These are phyloP conservation scores for Acanthamoeba quina DNA, from an alignment of 208 protist species.

Conservation along the genomic window DNA sequence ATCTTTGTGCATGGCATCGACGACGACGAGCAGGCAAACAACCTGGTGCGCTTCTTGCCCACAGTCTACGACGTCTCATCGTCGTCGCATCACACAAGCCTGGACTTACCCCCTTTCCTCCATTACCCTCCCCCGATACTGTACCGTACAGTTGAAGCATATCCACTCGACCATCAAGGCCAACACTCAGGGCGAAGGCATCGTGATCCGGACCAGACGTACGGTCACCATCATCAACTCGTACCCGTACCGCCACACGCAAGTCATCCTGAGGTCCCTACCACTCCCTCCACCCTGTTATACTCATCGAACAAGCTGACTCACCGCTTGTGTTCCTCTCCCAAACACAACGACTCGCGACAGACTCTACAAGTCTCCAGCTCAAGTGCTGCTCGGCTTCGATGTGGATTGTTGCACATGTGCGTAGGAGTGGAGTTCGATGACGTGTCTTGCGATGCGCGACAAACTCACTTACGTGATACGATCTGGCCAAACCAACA, in stretches of 20 bases:
- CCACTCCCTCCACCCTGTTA: neutral
- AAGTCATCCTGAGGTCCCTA: slow-evolving; percentile 81
- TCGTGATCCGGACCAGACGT: slow-evolving; percentile 63
- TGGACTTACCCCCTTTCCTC: too few species aligned
- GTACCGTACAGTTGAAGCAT: slow-evolving; percentile 67
- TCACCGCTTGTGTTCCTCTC: neutral
- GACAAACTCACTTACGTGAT: too few species aligned
- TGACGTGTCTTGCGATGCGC: too few species aligned
- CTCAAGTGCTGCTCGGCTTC: slow-evolving; percentile 85
- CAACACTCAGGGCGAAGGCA: slow-evolving; percentile 61
- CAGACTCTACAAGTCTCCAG: slow-evolving; percentile 84
- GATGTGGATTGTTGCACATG: slow-evolving; percentile 85
- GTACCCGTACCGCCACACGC: slow-evolving; percentile 80
- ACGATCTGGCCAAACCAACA: neutral
- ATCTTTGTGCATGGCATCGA: slow-evolving; percentile 86
- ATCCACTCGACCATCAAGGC: slow-evolving; percentile 71
- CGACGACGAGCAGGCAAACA: slow-evolving; percentile 67
- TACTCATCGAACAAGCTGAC: neutral
- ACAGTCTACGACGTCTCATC: neutral
- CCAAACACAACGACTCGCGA: too few species aligned
- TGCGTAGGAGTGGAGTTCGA: neutral
- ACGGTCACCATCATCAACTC: slow-evolving; percentile 82
- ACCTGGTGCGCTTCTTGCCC: neutral
- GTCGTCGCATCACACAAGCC: neutral
- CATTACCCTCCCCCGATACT: too few species aligned